Evolutionary conservation across 257 asterid species (phyloP).

Genomic region (Solanum clarkiae): DNA sequence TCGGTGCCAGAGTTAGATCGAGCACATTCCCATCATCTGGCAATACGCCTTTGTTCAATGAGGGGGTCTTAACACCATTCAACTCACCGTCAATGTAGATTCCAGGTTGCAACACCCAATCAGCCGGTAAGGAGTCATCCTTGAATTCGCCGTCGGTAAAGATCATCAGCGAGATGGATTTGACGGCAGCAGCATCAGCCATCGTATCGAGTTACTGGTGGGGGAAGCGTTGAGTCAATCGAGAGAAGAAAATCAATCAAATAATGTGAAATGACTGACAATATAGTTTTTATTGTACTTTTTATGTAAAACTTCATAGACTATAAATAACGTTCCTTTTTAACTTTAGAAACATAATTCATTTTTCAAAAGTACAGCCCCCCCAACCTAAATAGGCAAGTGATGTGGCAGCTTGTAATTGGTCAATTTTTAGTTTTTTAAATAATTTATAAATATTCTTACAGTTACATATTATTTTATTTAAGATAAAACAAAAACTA

Average conservation of each 20-base stretch:
- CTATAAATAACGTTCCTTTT: neutral
- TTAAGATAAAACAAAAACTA: too few relatives aligned
- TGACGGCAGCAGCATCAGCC: neutral
- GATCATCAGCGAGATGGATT: neutral
- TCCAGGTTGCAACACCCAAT: slow-evolving; percentile 12
- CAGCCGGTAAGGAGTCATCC: slow-evolving; percentile 3
- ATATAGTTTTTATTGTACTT: neutral
- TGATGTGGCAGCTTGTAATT: too few relatives aligned
- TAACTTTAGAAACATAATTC: neutral
- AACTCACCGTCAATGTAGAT: slow-evolving; percentile 2
- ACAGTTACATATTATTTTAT: too few relatives aligned
- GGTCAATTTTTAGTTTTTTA: too few relatives aligned
- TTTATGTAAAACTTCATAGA: neutral
- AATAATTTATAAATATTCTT: too few relatives aligned
- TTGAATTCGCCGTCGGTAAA: neutral
- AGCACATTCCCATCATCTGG: neutral
- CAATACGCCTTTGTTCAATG: neutral
- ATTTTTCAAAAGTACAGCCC: neutral
- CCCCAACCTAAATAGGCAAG: too few relatives aligned
- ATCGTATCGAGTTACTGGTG: neutral
- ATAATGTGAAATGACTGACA: neutral
- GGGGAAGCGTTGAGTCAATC: neutral
- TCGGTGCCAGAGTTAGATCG: neutral
- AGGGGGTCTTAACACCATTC: neutral
- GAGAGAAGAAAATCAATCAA: too few relatives aligned